A percentile compares a stretch with the other conserved stretches of the same genome.
Evolutionary conservation across 192 early-diverging fungal genomes (phyloP).

Genomic region (Podila verticillata): DNA sequence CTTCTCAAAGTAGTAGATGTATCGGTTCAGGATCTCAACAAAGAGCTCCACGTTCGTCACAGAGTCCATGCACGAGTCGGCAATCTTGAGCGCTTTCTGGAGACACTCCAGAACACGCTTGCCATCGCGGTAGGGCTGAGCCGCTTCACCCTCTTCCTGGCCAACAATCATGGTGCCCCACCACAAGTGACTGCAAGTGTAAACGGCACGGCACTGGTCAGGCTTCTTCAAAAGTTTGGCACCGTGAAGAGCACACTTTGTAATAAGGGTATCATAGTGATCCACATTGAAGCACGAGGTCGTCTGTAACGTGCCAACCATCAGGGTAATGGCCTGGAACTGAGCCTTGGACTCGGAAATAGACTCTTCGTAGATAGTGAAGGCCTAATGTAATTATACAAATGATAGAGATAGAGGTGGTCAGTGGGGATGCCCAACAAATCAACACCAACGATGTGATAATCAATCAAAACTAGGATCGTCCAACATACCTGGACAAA

Average conservation of each 20-base stretch:
- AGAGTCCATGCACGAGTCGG: conserved; percentile 92
- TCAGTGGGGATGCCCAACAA: background rate
- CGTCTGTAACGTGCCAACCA: conserved; percentile 87
- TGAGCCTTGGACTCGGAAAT: conserved; percentile 94
- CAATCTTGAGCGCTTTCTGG: conserved; percentile 94
- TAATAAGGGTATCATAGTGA: conserved; percentile 95
- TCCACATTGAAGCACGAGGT: conserved; percentile 86
- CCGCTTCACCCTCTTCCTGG: conserved; percentile 62
- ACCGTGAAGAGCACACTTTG: conserved; percentile 91
- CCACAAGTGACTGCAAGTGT: conserved; percentile 90
- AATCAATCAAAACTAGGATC: background rate
- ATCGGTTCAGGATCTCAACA: conserved; percentile 97
- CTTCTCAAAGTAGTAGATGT: conserved; percentile 95
- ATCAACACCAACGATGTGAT: background rate
- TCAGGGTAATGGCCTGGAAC: conserved; percentile 87
- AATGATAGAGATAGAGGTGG: background rate
- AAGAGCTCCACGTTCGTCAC: conserved; percentile 91
- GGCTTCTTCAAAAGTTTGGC: conserved; percentile 91
- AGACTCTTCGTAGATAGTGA: conserved; percentile 96
- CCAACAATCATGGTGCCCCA: conserved; percentile 76
- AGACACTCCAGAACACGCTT: conserved; percentile 90
- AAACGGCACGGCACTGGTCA: conserved; percentile 92
- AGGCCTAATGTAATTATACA: conserved; percentile 64
- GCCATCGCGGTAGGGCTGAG: conserved; percentile 83
- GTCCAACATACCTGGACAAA: conserved; percentile 76